Base-by-base conservation (phyloP, 768 basidiomycete genomes). In the Psilocybe sp. region DNA sequence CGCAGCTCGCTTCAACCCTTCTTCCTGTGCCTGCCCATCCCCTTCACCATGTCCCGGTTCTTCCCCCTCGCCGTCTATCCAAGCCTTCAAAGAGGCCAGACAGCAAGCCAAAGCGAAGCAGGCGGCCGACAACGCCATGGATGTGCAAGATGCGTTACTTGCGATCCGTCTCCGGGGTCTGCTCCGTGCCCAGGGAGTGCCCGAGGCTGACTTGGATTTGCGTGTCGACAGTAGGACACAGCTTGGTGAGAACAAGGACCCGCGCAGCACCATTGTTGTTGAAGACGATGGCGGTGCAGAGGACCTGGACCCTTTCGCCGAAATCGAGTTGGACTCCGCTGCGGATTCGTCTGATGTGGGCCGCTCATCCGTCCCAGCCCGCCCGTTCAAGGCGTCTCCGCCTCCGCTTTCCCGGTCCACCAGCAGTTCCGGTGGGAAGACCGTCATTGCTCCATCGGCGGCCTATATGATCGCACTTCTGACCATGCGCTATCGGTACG, bases 141-240 rank as follows among this genome's bases (percentile, higher is more conserved):
- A 64, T 11, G 61, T 64, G 15, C 63, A 64, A 33, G 63, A 64
- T 39, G 59, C 60, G 5, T 45, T 64, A 2, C 48, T 64, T 12
- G 58, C 61, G 6, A 55, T 64, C 13, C 36, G 60, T n/a, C 45
- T 64, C 10, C 35, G 57, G 36, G 57, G 46, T 4, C 58, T 60
- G 33, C 38, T 64, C 40, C 55, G 49, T 16, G 49, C 45, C 8
- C 59, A 64, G 14, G 63, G 63, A 5, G 56, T 64, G 13, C 28
- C 45, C 9, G 63, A 61, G 34, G 42, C 50, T 4, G 60, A 62
- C 14, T 49, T 60, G 0, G 52, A 43, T 18, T 52, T 62, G 2
- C 43, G 20, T 1, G 44, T 44, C 4, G 48, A 50, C 16, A 53
- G 34, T 6, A n/a, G 15, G 1, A 38, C 34, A 19, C 32, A 19